Percentiles rank a stretch among this genome's conserved stretches.
Conservation (phyloP, 2,329 filamentous ascomycete species). For the Bipolaris victoriae region DNA sequence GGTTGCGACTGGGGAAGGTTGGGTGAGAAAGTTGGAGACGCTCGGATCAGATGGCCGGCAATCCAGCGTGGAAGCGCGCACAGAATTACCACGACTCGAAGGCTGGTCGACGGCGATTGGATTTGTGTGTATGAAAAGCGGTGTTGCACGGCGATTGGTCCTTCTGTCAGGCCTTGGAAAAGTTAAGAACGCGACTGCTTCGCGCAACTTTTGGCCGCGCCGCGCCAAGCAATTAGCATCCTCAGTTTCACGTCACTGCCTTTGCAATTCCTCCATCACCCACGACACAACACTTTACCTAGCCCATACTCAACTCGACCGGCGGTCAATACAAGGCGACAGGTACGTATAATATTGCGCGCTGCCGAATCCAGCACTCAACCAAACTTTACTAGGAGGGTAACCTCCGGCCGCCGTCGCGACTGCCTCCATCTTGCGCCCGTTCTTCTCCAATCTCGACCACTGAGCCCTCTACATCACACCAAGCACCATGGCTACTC, state of each 20-base stretch:
- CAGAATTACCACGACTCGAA: background rate
- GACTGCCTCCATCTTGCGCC: slow-evolving; percentile 6
- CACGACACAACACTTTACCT: slow-evolving; percentile 12
- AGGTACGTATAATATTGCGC: slow-evolving; percentile 32
- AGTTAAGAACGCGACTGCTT: slow-evolving; percentile 13
- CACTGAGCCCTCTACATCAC: background rate
- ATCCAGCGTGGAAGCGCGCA: background rate
- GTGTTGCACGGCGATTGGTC: slow-evolving; percentile 3
- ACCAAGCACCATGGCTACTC: slow-evolving; percentile 71
- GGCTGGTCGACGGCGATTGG: background rate
- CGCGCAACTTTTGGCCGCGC: slow-evolving; percentile 26
- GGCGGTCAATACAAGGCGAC: slow-evolving; percentile 20
- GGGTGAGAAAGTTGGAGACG: slow-evolving; percentile 12
- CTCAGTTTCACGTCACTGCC: slow-evolving; percentile 24
- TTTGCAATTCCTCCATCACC: slow-evolving; percentile 11
- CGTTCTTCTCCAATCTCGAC: background rate
- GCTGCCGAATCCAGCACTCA: slow-evolving; percentile 25
- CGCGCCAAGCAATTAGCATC: slow-evolving; percentile 25
- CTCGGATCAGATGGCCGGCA: slow-evolving; percentile 12
- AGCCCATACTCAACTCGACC: slow-evolving; percentile 7
- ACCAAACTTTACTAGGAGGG: slow-evolving; percentile 29
- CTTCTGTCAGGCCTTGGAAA: background rate
- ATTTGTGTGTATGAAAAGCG: background rate
- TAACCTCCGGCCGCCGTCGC: slow-evolving; percentile 32
- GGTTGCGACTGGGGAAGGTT: slow-evolving; percentile 11